Conservation (phyloP, 768 basidiomycete species). For the Gloeophyllum trabeum region DNA sequence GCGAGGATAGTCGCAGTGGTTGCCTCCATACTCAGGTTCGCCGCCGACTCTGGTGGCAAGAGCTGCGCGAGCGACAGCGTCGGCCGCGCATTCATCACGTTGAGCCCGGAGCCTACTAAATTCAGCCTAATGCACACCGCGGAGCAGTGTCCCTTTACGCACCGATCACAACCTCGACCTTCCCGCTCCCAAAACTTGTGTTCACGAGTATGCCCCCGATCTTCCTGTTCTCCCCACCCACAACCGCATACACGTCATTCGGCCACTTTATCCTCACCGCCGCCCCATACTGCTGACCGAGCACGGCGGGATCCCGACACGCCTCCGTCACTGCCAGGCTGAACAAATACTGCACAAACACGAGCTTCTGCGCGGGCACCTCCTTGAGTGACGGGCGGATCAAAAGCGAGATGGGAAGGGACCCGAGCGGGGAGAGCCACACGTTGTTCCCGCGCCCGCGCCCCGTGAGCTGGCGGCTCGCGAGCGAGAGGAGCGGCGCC, state of each 20-base stretch:
- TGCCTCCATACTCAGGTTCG: slow-evolving; percentile 52
- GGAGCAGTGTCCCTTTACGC: slow-evolving; percentile 12
- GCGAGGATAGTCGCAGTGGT: slow-evolving; percentile 66
- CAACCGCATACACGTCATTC: slow-evolving; percentile 82
- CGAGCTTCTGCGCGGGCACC: slow-evolving; percentile 55
- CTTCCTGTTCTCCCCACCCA: slow-evolving; percentile 51
- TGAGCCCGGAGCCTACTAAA: slow-evolving; percentile 73
- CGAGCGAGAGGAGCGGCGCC: slow-evolving; percentile 70
- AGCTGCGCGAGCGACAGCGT: slow-evolving; percentile 76
- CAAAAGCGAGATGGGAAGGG: slow-evolving; percentile 75
- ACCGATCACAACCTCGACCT: slow-evolving; percentile 78
- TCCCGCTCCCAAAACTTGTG: slow-evolving; percentile 65
- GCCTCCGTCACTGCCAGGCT: slow-evolving; percentile 85
- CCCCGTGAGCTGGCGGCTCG: slow-evolving; percentile 79
- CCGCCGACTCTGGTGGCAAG: slow-evolving; percentile 21
- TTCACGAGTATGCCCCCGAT: slow-evolving; percentile 90
- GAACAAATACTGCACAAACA: slow-evolving; percentile 91
- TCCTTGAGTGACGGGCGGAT: slow-evolving; percentile 42
- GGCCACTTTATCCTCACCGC: slow-evolving; percentile 89
- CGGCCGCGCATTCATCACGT: slow-evolving; percentile 74
- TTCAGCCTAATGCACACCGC: not conserved
- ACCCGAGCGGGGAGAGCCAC: slow-evolving; percentile 90
- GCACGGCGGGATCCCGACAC: slow-evolving; percentile 47
- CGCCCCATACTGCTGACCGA: slow-evolving; percentile 33
- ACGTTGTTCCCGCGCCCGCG: slow-evolving; percentile 81